These are phyloP conservation scores for Didymella lethalis DNA, from an alignment of 2,329 filamentous ascomycete species.

Conservation along the genomic window DNA sequence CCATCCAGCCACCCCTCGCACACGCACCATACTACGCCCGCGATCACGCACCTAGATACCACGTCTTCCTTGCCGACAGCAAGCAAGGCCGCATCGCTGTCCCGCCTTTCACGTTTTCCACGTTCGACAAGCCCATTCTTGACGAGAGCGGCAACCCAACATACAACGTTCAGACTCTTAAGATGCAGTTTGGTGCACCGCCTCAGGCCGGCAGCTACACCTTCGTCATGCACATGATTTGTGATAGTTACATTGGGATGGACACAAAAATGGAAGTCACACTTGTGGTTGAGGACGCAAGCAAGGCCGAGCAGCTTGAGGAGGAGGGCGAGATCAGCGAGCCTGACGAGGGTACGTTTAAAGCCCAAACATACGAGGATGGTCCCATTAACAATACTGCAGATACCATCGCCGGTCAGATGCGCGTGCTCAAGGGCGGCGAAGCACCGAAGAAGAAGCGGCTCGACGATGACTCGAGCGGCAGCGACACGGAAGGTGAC, in stretches of 20 bases:
- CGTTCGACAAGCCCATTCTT: constrained; percentile 89
- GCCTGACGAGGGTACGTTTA: constrained; percentile 84
- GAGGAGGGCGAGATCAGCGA: constrained; percentile 97
- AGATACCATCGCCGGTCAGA: constrained; percentile 92
- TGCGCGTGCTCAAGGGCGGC: constrained; percentile 83
- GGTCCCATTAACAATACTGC: constrained; percentile 36
- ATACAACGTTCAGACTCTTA: constrained; percentile 93
- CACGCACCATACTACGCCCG: constrained; percentile 90
- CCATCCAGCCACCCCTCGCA: constrained; percentile 81
- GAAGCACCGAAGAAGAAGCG: constrained; percentile 65
- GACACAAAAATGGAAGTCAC: constrained; percentile 92
- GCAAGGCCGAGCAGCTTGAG: constrained; percentile 79
- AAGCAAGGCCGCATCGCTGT: constrained; percentile 97
- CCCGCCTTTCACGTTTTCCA: constrained; percentile 92
- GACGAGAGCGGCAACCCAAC: constrained; percentile 83
- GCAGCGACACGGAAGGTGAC: constrained; percentile 70
- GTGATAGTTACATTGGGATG: constrained; percentile 93
- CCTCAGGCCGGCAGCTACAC: constrained; percentile 92
- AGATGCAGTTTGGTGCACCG: constrained; percentile 95
- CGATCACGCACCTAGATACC: constrained; percentile 89
- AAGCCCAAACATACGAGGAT: not conserved
- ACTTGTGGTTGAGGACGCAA: constrained; percentile 85
- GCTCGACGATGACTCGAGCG: constrained; percentile 68
- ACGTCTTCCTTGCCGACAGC: constrained; percentile 91
- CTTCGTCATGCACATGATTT: constrained; percentile 92